Percentiles rank a stretch among this genome's conserved stretches.
phyloP scores from a whole-genome alignment of 495 filamentous ascomycete genomes.

The Neurospora cerealis region DNA sequence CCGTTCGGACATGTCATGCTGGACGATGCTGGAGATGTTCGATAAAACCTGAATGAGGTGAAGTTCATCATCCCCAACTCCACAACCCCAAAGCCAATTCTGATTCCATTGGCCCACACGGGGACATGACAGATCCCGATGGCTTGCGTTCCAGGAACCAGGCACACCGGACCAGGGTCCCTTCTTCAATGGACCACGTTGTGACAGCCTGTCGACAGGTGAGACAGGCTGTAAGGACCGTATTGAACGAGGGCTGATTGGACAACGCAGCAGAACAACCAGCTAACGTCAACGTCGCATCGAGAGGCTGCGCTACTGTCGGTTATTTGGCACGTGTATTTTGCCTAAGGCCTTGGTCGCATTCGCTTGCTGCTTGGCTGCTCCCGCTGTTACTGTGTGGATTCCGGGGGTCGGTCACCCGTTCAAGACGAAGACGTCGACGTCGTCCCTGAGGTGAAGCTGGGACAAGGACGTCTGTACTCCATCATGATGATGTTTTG shows the following conservation, averaged over 20 bases:
- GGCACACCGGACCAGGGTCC: neutral
- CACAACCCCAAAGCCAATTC: neutral
- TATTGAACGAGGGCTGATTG: neutral
- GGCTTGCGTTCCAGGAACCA: neutral
- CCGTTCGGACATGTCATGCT: neutral
- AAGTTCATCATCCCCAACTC: neutral
- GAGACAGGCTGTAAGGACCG: neutral
- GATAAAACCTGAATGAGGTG: neutral
- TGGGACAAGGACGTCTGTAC: neutral
- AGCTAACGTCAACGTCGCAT: neutral
- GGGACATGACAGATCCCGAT: neutral
- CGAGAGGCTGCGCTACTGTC: neutral
- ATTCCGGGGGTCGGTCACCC: neutral
- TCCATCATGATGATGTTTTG: neutral
- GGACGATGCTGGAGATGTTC: neutral
- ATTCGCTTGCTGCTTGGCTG: neutral
- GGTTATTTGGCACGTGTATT: neutral
- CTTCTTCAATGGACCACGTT: neutral
- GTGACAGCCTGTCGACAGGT: neutral
- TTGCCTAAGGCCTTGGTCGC: neutral
- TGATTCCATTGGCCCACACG: neutral
- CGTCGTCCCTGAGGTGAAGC: neutral
- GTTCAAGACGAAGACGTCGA: neutral
- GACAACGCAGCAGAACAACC: neutral
- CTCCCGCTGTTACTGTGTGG: neutral